Evolutionary conservation across 192 early-diverging fungal genomes (phyloP), one percentile per base, ranked within the genome.

Genomic region (Umbelopsis sp.): DNA sequence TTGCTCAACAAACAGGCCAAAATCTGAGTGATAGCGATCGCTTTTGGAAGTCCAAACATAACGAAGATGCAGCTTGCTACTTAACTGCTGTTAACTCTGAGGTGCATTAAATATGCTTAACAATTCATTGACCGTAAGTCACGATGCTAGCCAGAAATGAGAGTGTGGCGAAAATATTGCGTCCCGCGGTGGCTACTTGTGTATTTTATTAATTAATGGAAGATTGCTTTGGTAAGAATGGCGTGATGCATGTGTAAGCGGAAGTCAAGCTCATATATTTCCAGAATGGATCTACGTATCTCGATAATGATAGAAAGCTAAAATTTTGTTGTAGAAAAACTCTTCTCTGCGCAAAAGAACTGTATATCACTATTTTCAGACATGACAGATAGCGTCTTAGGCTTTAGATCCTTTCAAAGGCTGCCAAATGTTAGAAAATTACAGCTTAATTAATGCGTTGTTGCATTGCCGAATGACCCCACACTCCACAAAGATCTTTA

Each of bases 51-150:
- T n/a, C 56, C 56, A 62, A 62, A 62, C 56, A 62, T 62, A n/a
- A 62, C 14, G 32, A 24, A 62, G 31, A 34, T 36, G 26, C 4
- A 62, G 9, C 1, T 34, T 36, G 17, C 26, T 62, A 2, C 31
- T 62, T 5, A 59, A 62, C 4, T 4, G 47, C 2, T 34, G 52
- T 0, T n/a, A 34, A 1, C 56, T 12, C 14, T 34, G 31, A 62
- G 56, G 29, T 53, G 17, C 56, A 62, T 62, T 62, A 62, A 62
- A 62, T 62, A 62, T 34, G 11, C 14, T 53, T 53, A 10, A 25
- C 24, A 53, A 53, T 53, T 53, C 52, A 53, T 12, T 26, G 24
- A 53, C 52, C 24, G 52, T 26, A 6, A 22, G 14, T 53, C 24
- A 53, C 52, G 52, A 53, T 53, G 24, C 52, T 53, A 53, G 52